Conservation (phyloP, 306 rosid species). For the Aeschynomene evenia region DNA sequence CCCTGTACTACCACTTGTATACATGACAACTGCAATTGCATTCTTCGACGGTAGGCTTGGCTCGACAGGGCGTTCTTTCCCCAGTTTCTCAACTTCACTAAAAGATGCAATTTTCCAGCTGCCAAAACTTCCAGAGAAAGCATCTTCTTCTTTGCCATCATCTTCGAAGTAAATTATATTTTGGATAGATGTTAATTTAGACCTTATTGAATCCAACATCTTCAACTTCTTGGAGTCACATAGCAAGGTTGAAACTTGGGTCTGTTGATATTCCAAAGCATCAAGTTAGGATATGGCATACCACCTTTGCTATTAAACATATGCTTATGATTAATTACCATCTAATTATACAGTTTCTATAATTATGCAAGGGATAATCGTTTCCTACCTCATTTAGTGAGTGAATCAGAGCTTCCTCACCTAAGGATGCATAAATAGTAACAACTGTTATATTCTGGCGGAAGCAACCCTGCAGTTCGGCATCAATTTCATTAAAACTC, state of each 20-base stretch:
- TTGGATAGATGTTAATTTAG: conserved; percentile 54
- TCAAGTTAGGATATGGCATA: conserved; percentile 35
- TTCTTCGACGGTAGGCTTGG: conserved; percentile 78
- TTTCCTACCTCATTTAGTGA: conserved; percentile 82
- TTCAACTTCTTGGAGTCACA: conserved; percentile 77
- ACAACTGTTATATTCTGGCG: conserved; percentile 79
- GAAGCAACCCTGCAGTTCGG: conserved; percentile 72
- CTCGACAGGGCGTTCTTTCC: conserved; percentile 50
- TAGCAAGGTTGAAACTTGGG: conserved; percentile 74
- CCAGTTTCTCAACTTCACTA: conserved; percentile 77
- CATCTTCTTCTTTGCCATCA: conserved; percentile 46
- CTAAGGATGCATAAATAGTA: conserved; percentile 87
- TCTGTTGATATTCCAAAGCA: conserved; percentile 54
- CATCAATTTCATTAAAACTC: conserved; percentile 20
- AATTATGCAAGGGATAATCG: conserved; percentile 23
- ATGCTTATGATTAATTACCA: conserved; percentile 17
- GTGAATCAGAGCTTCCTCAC: conserved; percentile 89
- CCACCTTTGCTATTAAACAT: not conserved
- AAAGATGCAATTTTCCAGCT: conserved; percentile 59
- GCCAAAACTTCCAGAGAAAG: conserved; percentile 41
- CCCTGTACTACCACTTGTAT: conserved; percentile 95
- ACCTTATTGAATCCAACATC: conserved; percentile 63
- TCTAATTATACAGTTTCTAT: not conserved
- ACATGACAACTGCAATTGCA: conserved; percentile 75
- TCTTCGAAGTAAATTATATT: conserved; percentile 78